Conservation (phyloP, 2,329 filamentous ascomycete species). For the Talaromyces albobiverticillius region DNA sequence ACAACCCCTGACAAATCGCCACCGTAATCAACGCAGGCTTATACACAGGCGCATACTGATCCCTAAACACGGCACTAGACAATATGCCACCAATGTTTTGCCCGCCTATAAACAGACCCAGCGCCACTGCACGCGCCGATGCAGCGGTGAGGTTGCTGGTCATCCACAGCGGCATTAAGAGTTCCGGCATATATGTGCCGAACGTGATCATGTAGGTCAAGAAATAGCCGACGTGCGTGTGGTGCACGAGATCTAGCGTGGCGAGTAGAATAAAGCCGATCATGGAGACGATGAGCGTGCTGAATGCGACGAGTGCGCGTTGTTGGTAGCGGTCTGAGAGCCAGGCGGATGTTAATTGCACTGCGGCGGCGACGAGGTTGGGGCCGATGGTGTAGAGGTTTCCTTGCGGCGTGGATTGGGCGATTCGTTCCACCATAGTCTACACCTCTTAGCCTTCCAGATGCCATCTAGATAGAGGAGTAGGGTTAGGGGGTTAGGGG, state of each 20-base stretch:
- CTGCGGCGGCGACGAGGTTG: conserved; percentile 47
- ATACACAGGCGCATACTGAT: conserved; percentile 10
- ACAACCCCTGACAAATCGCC: conserved; percentile 8
- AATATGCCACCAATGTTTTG: conserved; percentile 13
- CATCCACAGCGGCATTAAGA: conserved; percentile 11
- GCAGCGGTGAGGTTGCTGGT: conserved; percentile 5
- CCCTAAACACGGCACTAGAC: conserved; percentile 11
- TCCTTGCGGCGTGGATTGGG: conserved; percentile 45
- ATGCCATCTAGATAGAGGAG: neutral
- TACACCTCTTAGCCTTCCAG: too few relatives aligned
- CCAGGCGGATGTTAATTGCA: conserved; percentile 21
- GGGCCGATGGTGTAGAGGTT: conserved; percentile 51
- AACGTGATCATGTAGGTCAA: conserved; percentile 11
- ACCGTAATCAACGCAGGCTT: conserved; percentile 12
- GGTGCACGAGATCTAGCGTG: conserved; percentile 10
- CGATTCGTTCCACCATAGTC: conserved; percentile 44
- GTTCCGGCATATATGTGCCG: conserved; percentile 11
- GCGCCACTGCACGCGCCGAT: conserved; percentile 11
- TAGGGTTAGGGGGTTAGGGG: neutral
- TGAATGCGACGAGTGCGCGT: conserved; percentile 6
- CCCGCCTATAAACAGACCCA: conserved; percentile 9
- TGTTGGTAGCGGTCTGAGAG: conserved; percentile 11
- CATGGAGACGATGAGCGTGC: conserved; percentile 5
- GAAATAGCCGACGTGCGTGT: conserved; percentile 11
- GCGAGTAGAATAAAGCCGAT: conserved; percentile 6